Base-by-base conservation (phyloP, 1,139 yeast genomes). In the Lodderomyces pseudojiufengensis region DNA sequence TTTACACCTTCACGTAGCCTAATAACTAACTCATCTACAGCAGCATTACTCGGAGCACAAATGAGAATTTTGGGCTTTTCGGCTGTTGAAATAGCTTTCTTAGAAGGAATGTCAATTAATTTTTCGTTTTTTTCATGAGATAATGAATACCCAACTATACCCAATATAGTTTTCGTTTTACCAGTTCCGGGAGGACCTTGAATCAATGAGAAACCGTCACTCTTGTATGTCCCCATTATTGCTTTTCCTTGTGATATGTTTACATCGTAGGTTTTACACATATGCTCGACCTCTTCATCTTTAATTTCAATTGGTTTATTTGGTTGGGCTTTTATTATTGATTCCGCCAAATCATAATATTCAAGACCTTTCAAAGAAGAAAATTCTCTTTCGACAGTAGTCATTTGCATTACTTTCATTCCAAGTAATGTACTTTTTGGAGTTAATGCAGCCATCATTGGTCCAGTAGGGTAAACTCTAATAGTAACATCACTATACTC, bases 131-230 rank as follows among this genome's bases (percentile, higher is more conserved):
- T 42, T 13, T 53, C 47, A 29, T 55, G 54, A 4, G 69, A 58
- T 39, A 90, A 59, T 40, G 81, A 76, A 39, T 86, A 79, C 0
- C 97, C 97, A 29, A 92, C 78, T 38, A 92, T 82, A 18, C 97
- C 97, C 29, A 94, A 59, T 63, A 94, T 92, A 0, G 99, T 94
- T 54, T 92, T 94, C 1, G 99, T 94, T 57, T 94, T 94, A 65
- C 98, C 98, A 0, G 98, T 92, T 61, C 97, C 97, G 0, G 97
- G 97, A 1, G 97, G 97, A 41, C 98, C 99, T 62, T 92, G 98
- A 55, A 92, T 88, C 35, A 92, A 68, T 0, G 95, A 83, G 54
- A 94, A 87, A 0, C 98, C 99, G 3, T 66, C 67, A 7, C 76
- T 70, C 20, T 66, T 57, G 31, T 78, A 77, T 0, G 96, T 75